Percentiles rank a stretch among this genome's conserved stretches.
These are phyloP conservation scores for Teunomyces cretensis DNA, from an alignment of 805 yeast species.

Conservation along the genomic window DNA sequence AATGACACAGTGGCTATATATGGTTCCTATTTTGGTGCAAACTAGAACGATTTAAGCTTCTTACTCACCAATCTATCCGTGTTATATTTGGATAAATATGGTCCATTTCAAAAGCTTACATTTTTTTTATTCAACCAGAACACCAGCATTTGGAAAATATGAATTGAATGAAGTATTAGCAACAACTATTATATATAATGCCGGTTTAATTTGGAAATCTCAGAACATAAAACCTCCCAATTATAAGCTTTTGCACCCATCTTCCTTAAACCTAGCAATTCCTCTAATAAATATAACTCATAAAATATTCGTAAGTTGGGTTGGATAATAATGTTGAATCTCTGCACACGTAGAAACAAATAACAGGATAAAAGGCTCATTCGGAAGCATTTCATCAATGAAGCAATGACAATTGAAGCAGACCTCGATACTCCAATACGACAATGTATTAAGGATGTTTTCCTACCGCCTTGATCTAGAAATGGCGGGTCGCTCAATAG, in stretches of 20 bases:
- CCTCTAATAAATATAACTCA: slow-evolving; percentile 33
- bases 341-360: slow-evolving; percentile 35
- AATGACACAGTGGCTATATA: slow-evolving; percentile 8
- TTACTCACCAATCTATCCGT: slow-evolving; percentile 13
- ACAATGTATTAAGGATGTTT: slow-evolving; percentile 34
- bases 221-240: slow-evolving; percentile 32
- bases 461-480: neutral
- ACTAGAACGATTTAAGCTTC: slow-evolving; percentile 13
- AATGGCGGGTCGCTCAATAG: slow-evolving; percentile 19
- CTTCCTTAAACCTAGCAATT: slow-evolving; percentile 16
- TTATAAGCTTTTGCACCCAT: slow-evolving; percentile 15
- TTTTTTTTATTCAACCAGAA: neutral
- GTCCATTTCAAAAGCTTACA: slow-evolving; percentile 2
- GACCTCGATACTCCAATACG: slow-evolving; percentile 44
- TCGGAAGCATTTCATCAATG: slow-evolving; percentile 33
- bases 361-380: slow-evolving; percentile 34
- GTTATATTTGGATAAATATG: slow-evolving; percentile 1
- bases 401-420: slow-evolving; percentile 41
- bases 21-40: slow-evolving; percentile 21
- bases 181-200: slow-evolving; percentile 19
- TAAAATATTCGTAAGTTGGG: slow-evolving; percentile 41
- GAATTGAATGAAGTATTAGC: neutral
- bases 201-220: slow-evolving; percentile 27
- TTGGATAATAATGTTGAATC: slow-evolving; percentile 43
- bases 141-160: neutral